phyloP scores from a whole-genome alignment of 163 green algal genomes.

The Chlamydomonas reinhardtii region DNA sequence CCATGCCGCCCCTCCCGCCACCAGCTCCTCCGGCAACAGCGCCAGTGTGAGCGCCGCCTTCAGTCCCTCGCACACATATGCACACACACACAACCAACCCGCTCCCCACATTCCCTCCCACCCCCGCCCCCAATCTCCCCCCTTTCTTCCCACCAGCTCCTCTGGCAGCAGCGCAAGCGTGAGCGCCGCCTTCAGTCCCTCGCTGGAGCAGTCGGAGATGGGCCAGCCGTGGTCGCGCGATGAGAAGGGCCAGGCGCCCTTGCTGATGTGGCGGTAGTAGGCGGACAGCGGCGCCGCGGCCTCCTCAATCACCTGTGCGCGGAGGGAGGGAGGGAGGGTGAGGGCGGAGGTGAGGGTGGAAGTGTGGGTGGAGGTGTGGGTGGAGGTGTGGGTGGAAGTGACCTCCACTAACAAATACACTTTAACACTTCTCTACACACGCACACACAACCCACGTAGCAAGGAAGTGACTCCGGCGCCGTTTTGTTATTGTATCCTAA shows the following conservation, averaged over 20 bases:
- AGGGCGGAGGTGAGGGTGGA: no score
- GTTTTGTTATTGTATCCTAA: no score
- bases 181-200: constrained; percentile 88
- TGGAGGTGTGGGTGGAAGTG: no score
- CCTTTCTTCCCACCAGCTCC: constrained; percentile 57
- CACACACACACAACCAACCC: background rate
- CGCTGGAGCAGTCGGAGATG: constrained; percentile 94
- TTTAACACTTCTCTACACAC: no score
- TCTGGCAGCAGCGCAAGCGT: constrained; percentile 64
- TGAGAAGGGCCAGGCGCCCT: constrained; percentile 98
- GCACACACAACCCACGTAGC: no score
- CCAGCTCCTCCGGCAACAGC: constrained; percentile 57
- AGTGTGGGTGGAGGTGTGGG: no score
- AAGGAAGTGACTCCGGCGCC: no score
- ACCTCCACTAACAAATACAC: no score
- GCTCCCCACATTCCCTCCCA: background rate
- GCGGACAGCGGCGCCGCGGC: constrained; percentile 77
- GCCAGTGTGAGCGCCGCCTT: constrained; percentile 86
- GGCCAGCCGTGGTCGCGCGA: constrained; percentile 98
- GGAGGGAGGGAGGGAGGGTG: background rate
- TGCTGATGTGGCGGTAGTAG: constrained; percentile 97
- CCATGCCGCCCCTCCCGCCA: constrained; percentile 42
- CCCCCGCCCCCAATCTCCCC: background rate
- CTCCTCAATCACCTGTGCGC: constrained; percentile 83
- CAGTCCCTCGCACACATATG: constrained; percentile 58